Conservation (phyloP, 2,329 filamentous ascomycete genomes). For the Trichoderma sp. region DNA sequence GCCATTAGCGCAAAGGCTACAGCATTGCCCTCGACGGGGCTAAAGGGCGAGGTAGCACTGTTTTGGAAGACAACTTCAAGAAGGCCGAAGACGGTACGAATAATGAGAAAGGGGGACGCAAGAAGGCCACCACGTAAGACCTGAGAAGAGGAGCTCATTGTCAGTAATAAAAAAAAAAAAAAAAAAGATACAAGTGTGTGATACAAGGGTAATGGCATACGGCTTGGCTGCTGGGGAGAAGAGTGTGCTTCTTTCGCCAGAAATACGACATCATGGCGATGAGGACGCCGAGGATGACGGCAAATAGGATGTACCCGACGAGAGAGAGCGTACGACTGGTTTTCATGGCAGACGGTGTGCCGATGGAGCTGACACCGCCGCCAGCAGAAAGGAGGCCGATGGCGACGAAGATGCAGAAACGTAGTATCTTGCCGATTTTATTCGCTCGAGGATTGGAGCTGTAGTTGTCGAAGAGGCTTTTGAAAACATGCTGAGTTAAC, state of each 20-base stretch:
- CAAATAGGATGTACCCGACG: slow-evolving; percentile 31
- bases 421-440: slow-evolving; percentile 27
- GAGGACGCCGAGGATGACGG: slow-evolving; percentile 27
- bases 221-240: slow-evolving; percentile 28
- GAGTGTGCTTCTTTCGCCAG: slow-evolving; percentile 19
- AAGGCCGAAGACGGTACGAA: slow-evolving; percentile 31
- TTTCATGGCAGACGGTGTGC: neutral
- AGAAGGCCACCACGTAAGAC: slow-evolving; percentile 28
- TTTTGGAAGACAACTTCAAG: slow-evolving; percentile 27
- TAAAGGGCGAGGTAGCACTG: slow-evolving; percentile 24
- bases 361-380: slow-evolving; percentile 29
- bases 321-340: slow-evolving; percentile 29
- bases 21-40: slow-evolving; percentile 27
- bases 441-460: slow-evolving; percentile 29
- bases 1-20: slow-evolving; percentile 27
- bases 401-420: slow-evolving; percentile 28
- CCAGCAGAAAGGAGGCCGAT: slow-evolving; percentile 29
- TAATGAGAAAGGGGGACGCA: slow-evolving; percentile 30
- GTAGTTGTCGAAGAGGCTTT: slow-evolving; percentile 31
- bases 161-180: neutral
- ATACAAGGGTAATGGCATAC: slow-evolving; percentile 6
- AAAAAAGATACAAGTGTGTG: neutral
- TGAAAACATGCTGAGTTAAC: neutral
- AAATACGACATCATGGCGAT: slow-evolving; percentile 28
- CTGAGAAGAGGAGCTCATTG: neutral